These are phyloP conservation scores for Jacaranda mimosifolia DNA, from an alignment of 257 asterid species.

Conservation along the genomic window DNA sequence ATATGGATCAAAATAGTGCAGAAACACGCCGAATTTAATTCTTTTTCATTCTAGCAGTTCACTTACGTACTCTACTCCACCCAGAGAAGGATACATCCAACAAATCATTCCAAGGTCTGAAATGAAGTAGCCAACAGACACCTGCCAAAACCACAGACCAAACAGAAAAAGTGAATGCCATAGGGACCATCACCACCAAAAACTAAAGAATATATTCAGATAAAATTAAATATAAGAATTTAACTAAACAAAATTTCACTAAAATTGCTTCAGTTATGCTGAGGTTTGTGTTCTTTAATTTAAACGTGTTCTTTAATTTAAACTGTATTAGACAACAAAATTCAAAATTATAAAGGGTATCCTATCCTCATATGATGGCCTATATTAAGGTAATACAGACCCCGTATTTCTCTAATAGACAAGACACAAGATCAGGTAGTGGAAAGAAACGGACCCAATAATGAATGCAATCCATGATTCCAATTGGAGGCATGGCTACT, in stretches of 20 bases:
- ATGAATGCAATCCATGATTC: neutral
- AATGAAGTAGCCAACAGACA: conserved; percentile 89
- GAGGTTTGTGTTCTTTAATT: neutral
- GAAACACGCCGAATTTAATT: conserved; percentile 11
- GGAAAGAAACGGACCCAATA: neutral
- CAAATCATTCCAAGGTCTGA: conserved; percentile 95
- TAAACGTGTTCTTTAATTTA: no score
- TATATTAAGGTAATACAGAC: neutral
- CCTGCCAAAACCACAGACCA: conserved; percentile 51
- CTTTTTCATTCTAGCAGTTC: conserved; percentile 29
- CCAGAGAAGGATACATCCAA: conserved; percentile 92
- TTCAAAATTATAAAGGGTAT: neutral
- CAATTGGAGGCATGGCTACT: neutral
- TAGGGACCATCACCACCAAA: conserved; percentile 16
- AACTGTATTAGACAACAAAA: neutral
- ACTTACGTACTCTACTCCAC: conserved; percentile 96
- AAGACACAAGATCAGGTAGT: neutral
- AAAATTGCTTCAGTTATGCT: conserved; percentile 21
- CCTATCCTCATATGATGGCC: neutral
- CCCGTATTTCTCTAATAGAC: neutral
- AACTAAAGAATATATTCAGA: neutral
- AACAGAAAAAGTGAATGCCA: conserved; percentile 31
- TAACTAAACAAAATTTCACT: neutral
- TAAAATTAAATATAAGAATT: neutral
- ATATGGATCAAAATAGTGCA: neutral